Evolutionary conservation across 352 stramenopile species (phyloP), one percentile per base, ranked within the genome.

Genomic region (Phytophthora ramorum): DNA sequence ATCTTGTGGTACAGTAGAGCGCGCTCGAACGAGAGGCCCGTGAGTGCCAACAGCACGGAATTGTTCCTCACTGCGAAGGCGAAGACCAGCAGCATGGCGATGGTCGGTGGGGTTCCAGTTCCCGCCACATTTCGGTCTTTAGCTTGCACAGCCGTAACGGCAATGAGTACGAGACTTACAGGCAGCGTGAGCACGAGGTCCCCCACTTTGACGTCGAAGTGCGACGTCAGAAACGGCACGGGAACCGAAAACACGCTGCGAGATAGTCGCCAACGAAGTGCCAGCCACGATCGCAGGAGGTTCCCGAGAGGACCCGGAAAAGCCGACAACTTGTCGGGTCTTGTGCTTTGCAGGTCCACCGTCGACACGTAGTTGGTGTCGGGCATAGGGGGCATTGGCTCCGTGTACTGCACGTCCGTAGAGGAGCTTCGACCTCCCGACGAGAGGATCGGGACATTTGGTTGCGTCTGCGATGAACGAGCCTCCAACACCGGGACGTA

Each of bases 1-100:
- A 82, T 26, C 47, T 82, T 84, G 68, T 86, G 79, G 63, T 86
- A 87, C 12, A 83, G 67, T 13, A 89, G 45, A 46, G 58, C 73
- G 2, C 79, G 77, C 35, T 89, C 79, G 54, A 80, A 89, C 2
- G 79, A 73, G 17, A 89, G 65, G 4, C 76, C 79, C 6, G 75
- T 85, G 28, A 75, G 20, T 4, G 46, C 30, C n/a, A 83, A 54
- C 14, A 89, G 66, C 24, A 77, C 55, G 19, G 71, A 75, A 45
- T 89, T 86, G 69, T 86, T 85, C 32, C 79, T 72, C 5, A 89
- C 59, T 0, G 75, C 63, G 0, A 89, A 48, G 5, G 71, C 55
- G 48, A 86, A 83, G 2, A 78, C 65, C n/a, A 83, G 3, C 10
- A 79, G 40, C 32, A 89, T 57, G 9, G 64, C 63, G 46, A 80